A percentile compares a stretch with the other conserved stretches of the same genome.
Evolutionary conservation across 1,139 yeast species (phyloP).

Genomic region (Taphrina communis): DNA sequence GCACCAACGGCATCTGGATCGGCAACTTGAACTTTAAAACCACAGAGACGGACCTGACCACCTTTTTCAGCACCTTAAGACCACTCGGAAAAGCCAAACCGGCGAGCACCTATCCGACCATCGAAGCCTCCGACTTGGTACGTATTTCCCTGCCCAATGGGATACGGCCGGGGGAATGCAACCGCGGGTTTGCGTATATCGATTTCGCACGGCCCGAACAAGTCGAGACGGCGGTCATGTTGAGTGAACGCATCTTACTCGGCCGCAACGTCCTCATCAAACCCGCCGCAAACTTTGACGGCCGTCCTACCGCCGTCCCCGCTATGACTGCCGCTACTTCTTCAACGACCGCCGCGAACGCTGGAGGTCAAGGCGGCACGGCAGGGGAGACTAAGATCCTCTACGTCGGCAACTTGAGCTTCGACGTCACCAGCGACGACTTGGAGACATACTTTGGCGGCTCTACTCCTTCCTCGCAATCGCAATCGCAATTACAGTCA

Average conservation of each 20-base stretch:
- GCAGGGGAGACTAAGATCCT: conserved; percentile 75
- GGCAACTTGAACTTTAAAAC: conserved; percentile 92
- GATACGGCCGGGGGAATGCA: conserved; percentile 45
- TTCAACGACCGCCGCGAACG: conserved; percentile 13
- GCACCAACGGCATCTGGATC: conserved; percentile 84
- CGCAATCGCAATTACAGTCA: too few species aligned
- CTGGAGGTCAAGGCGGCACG: conserved; percentile 54
- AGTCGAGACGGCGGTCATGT: conserved; percentile 65
- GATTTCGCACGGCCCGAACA: conserved; percentile 74
- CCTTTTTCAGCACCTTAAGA: conserved; percentile 60
- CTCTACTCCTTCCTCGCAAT: conserved; percentile 8
- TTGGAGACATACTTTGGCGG: conserved; percentile 69
- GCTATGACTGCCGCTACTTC: too few species aligned
- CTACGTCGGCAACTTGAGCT: conserved; percentile 90
- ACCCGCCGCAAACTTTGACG: conserved; percentile 79
- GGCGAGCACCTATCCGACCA: conserved; percentile 50
- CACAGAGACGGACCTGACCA: conserved; percentile 70
- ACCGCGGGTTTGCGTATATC: conserved; percentile 87
- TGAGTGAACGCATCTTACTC: conserved; percentile 74
- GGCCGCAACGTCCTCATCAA: conserved; percentile 88
- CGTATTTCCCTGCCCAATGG: conserved; percentile 56
- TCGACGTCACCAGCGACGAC: conserved; percentile 85
- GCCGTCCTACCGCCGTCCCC: conserved; percentile 70
- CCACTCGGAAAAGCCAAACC: conserved; percentile 43
- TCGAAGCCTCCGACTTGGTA: conserved; percentile 54